Evolutionary conservation across 257 asterid species (phyloP).

Genomic region (Rubia yunnanensis): DNA sequence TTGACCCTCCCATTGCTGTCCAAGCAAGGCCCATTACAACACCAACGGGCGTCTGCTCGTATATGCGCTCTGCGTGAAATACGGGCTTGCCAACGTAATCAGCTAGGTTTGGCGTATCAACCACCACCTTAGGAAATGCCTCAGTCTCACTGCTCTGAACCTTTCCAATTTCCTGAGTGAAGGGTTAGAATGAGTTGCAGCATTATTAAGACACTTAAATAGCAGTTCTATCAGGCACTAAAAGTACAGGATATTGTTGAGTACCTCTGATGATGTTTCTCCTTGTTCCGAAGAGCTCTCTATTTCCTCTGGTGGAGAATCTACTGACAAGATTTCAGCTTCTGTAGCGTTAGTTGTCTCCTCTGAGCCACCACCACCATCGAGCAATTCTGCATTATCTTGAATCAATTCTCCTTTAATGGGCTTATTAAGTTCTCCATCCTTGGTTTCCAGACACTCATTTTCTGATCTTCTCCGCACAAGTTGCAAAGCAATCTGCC

Average conservation of each 20-base stretch:
- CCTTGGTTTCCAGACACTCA: constrained; percentile 21
- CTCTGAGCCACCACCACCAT: constrained; percentile 11
- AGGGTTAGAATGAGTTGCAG: constrained; percentile 22
- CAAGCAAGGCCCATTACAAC: constrained; percentile 99
- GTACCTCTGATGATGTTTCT: constrained; percentile 25
- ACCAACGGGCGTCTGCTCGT: constrained; percentile 77
- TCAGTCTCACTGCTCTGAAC: constrained; percentile 16
- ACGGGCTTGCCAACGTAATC: constrained; percentile 96
- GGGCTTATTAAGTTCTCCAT: constrained; percentile 21
- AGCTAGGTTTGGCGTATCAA: constrained; percentile 63
- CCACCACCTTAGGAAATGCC: constrained; percentile 46
- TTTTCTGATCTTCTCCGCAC: constrained; percentile 49
- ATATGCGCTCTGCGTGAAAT: constrained; percentile 90
- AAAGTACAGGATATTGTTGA: neutral
- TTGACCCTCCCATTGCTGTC: constrained; percentile 99
- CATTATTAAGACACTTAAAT: neutral
- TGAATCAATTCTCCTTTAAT: constrained; percentile 25
- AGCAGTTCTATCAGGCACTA: neutral
- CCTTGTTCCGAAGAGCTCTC: constrained; percentile 28
- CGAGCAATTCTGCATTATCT: constrained; percentile 25
- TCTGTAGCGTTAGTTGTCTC: constrained; percentile 31
- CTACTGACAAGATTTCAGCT: constrained; percentile 37
- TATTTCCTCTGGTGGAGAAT: constrained; percentile 22
- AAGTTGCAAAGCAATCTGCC: constrained; percentile 81
- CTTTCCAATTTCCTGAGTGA: constrained; percentile 32